Percentiles rank a stretch among this genome's conserved stretches.
These are phyloP conservation scores for Ogataea angusta DNA, from an alignment of 805 yeast species.

Conservation along the genomic window DNA sequence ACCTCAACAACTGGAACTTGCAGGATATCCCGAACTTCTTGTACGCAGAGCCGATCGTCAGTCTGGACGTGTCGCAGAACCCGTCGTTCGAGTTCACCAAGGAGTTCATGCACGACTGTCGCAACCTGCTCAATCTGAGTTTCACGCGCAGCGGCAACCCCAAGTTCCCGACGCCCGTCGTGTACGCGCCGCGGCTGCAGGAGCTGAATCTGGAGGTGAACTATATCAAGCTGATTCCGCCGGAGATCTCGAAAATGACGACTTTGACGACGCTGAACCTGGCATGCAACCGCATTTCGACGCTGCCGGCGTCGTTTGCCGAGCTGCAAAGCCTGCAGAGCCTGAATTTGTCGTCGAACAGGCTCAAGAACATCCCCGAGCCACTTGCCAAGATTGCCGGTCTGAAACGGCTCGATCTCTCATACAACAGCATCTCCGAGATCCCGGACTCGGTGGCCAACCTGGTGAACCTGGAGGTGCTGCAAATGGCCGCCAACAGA, in stretches of 20 bases:
- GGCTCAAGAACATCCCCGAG: conserved; percentile 60
- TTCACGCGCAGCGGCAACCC: conserved; percentile 73
- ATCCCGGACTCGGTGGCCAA: conserved; percentile 63
- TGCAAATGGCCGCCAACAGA: conserved; percentile 73
- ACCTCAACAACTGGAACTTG: conserved; percentile 67
- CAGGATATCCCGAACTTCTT: conserved; percentile 83
- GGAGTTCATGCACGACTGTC: conserved; percentile 80
- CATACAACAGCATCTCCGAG: conserved; percentile 66
- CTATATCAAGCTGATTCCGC: conserved; percentile 62
- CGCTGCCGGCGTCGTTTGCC: conserved; percentile 60
- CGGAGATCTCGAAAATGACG: conserved; percentile 49
- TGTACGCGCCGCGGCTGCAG: conserved; percentile 64
- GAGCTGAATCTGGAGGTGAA: conserved; percentile 76
- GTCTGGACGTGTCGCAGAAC: conserved; percentile 79
- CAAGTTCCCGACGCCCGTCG: conserved; percentile 68
- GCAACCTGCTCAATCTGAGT: conserved; percentile 61
- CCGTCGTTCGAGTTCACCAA: conserved; percentile 81
- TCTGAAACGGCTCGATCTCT: conserved; percentile 68
- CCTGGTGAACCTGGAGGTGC: conserved; percentile 57
- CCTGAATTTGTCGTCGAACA: conserved; percentile 79
- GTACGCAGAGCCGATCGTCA: conserved; percentile 77
- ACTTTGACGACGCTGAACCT: conserved; percentile 59
- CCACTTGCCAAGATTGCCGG: conserved; percentile 57
- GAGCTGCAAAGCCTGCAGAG: conserved; percentile 50
- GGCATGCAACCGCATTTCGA: conserved; percentile 69